Evolutionary conservation across 2,329 filamentous ascomycete genomes (phyloP).

Genomic region (Ophiostoma populinum): DNA sequence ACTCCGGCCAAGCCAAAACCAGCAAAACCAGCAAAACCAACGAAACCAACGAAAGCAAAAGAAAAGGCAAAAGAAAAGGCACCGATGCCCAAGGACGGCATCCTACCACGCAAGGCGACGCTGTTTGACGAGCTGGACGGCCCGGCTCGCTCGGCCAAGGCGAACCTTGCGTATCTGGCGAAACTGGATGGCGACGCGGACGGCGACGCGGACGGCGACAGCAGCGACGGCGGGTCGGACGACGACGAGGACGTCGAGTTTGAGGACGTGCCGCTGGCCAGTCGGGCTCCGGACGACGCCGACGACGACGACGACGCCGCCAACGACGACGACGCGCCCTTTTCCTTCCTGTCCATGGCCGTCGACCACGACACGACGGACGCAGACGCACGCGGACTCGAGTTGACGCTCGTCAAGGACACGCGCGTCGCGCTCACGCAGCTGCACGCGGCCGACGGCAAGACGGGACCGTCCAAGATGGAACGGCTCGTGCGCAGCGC

Average conservation of each 20-base stretch:
- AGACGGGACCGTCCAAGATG: constrained; percentile 73
- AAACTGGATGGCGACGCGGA: constrained; percentile 11
- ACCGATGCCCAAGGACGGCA: neutral
- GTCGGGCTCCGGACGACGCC: constrained; percentile 9
- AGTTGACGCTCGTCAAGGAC: constrained; percentile 50
- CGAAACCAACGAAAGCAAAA: neutral
- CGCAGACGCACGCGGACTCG: constrained; percentile 44
- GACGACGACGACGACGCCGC: constrained; percentile 25
- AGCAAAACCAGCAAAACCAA: neutral
- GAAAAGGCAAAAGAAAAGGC: neutral
- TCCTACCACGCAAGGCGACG: neutral
- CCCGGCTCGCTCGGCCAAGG: neutral
- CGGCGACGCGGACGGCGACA: constrained; percentile 27
- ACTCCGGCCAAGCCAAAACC: too few relatives aligned
- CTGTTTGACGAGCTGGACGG: constrained; percentile 1
- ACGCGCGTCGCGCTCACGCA: constrained; percentile 40
- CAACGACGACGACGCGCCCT: constrained; percentile 15
- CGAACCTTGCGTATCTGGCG: neutral
- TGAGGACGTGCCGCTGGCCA: constrained; percentile 6
- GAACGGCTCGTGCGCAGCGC: constrained; percentile 61
- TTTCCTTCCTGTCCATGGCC: constrained; percentile 16
- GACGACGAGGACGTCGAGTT: constrained; percentile 8
- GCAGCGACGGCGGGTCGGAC: constrained; percentile 19
- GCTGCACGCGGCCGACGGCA: constrained; percentile 37
- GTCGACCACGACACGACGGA: constrained; percentile 12